Evolutionary conservation across 1,139 yeast species (phyloP).

Genomic region (Candida freyschussii): DNA sequence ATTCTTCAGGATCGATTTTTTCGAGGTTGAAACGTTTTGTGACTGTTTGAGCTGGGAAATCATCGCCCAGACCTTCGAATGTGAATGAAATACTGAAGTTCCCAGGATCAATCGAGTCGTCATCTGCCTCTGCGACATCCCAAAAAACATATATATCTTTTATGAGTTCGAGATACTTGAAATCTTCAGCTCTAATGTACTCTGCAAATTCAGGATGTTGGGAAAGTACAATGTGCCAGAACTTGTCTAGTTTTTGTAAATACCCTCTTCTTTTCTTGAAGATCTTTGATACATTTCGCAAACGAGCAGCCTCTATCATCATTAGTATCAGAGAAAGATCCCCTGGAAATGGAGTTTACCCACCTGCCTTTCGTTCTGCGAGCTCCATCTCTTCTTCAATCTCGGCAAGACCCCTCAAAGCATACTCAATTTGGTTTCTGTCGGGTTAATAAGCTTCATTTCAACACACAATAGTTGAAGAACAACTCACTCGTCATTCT

Average conservation of each 20-base stretch:
- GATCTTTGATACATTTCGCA: constrained; percentile 45
- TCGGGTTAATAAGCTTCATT: too few species aligned
- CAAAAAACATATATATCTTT: constrained; percentile 52
- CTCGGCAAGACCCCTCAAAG: constrained; percentile 21
- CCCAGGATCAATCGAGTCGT: constrained; percentile 34
- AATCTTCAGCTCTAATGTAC: constrained; percentile 59
- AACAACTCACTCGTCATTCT: too few species aligned
- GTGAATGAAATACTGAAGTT: constrained; percentile 54
- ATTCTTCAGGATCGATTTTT: constrained; percentile 27
- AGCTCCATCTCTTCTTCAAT: constrained; percentile 24
- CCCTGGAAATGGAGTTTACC: too few species aligned
- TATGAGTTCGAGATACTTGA: constrained; percentile 59
- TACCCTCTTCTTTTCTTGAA: constrained; percentile 45
- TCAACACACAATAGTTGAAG: too few species aligned
- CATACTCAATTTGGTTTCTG: constrained; percentile 19
- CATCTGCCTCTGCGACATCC: constrained; percentile 35
- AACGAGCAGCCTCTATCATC: constrained; percentile 37
- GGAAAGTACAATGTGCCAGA: constrained; percentile 74
- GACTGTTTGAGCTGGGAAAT: constrained; percentile 46
- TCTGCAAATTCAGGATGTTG: constrained; percentile 76
- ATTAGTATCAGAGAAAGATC: constrained; percentile 1
- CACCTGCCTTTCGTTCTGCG: constrained; percentile 26
- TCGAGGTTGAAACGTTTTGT: constrained; percentile 49
- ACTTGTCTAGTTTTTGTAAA: constrained; percentile 49
- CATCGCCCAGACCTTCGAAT: constrained; percentile 37